phyloP scores from a whole-genome alignment of 805 yeast genomes.

The Saccharomycopsis fibuligera region DNA sequence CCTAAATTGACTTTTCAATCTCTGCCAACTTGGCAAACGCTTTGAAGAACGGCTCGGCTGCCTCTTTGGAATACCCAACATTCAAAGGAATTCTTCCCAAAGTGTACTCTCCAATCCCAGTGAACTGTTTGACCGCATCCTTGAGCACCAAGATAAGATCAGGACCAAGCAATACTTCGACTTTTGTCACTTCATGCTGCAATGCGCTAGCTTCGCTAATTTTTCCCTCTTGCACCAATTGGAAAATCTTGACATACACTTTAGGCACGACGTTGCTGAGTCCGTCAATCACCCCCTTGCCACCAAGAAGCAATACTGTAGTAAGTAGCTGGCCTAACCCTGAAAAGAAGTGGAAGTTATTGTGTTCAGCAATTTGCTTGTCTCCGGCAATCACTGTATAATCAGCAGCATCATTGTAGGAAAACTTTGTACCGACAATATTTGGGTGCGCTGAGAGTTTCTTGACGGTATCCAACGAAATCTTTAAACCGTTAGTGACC shows the following conservation, averaged over 20 bases:
- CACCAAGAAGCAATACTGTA: slow-evolving; percentile 43
- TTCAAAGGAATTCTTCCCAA: slow-evolving; percentile 44
- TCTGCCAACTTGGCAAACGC: slow-evolving; percentile 4
- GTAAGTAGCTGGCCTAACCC: slow-evolving; percentile 47
- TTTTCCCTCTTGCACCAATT: slow-evolving; percentile 35
- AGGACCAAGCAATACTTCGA: slow-evolving; percentile 38
- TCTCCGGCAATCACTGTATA: slow-evolving; percentile 40
- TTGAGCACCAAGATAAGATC: slow-evolving; percentile 44
- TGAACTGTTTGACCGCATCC: slow-evolving; percentile 32
- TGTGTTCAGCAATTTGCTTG: slow-evolving; percentile 32
- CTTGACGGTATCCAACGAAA: slow-evolving; percentile 32
- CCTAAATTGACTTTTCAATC: slow-evolving; percentile 9
- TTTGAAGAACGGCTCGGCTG: slow-evolving; percentile 26
- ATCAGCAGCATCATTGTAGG: slow-evolving; percentile 45
- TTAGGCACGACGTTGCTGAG: slow-evolving; percentile 48
- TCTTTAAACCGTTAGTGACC: slow-evolving; percentile 33
- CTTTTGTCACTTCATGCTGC: slow-evolving; percentile 39
- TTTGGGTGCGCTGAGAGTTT: slow-evolving; percentile 34
- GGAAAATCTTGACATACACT: slow-evolving; percentile 36
- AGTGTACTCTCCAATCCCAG: slow-evolving; percentile 39
- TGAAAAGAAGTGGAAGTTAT: slow-evolving; percentile 39
- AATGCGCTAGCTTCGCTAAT: slow-evolving; percentile 35
- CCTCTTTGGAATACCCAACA: slow-evolving; percentile 30
- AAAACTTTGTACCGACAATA: slow-evolving; percentile 45
- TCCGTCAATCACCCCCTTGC: slow-evolving; percentile 47